Evolutionary conservation across 2,329 filamentous ascomycete species (phyloP), one percentile per base, ranked within the genome.

Genomic region (Alternaria rosae): DNA sequence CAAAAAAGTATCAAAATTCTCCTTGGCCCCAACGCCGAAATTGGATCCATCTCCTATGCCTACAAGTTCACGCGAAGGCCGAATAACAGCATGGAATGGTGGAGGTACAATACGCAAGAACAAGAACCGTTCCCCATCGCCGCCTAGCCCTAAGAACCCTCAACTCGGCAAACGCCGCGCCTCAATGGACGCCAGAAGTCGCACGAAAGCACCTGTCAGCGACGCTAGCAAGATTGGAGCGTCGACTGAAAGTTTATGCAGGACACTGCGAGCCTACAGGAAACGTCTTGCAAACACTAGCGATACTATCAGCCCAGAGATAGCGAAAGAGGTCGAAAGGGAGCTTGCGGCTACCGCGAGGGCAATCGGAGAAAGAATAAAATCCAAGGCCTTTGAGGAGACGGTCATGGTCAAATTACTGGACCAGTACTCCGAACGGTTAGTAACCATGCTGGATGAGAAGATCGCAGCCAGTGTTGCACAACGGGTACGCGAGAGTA

Each of bases 351-450:
- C 82, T 5, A 85, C 84, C 3, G 74, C 81, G 15, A 71, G 81
- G 32, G 80, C 77, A 5, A 71, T 86, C 5, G 79, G 79, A 7
- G 82, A 84, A 53, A 78, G 75, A 56, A 79, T 75, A 28, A 80
- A 80, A 45, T 73, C 74, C 12, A 81, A 78, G 35, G 70, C 70
- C 6, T 61, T 83, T n/a, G 80, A 82, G 56, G 82, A 83, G 66
- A 76, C 71, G 2, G 75, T 75, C 6, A 78, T 84, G 75, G 74
- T 77, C 42, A 89, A 88, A 52, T 79, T 93, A 45, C 81, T 94
- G 8, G 91, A 93, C 68, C 88, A 92, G 78, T 93, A 93, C 71
- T 92, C 90, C 3, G 90, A 92, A 71, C 85, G 88, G 62, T 81
- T 94, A 50, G 87, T 92, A 6, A 87, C 84, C 47, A 84, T 93